A percentile compares a stretch with the other conserved stretches of the same genome.
These are phyloP conservation scores for Lentinula raphanica DNA, from an alignment of 768 basidiomycete species.

Conservation along the genomic window DNA sequence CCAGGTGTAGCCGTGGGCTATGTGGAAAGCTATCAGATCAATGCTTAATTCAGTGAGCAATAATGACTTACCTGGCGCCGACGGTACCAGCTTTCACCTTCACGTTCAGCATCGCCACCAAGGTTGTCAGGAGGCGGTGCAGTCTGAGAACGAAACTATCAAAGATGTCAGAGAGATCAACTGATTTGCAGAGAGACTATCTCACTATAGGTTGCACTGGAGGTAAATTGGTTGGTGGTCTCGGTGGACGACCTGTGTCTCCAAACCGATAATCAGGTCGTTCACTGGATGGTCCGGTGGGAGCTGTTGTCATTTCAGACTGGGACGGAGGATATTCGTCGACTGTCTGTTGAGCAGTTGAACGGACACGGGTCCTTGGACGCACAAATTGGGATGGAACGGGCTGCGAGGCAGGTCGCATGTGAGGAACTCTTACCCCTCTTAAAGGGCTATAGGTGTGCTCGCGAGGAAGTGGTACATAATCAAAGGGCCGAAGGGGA, in stretches of 20 bases:
- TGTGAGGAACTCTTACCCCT: not conserved
- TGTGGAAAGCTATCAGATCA: not conserved
- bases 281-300: not conserved
- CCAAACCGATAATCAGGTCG: not conserved
- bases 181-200: not conserved
- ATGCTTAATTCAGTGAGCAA: not conserved
- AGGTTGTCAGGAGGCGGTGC: conserved; percentile 5
- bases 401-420: not conserved
- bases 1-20: not conserved
- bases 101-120: not conserved
- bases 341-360: not conserved
- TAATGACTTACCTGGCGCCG: not conserved
- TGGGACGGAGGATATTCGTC: not conserved
- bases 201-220: not conserved
- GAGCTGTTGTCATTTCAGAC: not conserved
- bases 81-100: conserved; percentile 4
- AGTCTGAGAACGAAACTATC: conserved; percentile 1
- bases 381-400: not conserved
- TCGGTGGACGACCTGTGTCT: not conserved
- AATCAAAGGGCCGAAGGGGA: conserved; percentile 33
- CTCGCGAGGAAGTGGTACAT: not conserved
- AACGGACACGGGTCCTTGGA: not conserved
- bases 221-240: not conserved
- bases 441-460: not conserved
- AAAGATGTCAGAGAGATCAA: not conserved